phyloP scores from a whole-genome alignment of 2,329 filamentous ascomycete genomes.

The Scytalidium sp. region DNA sequence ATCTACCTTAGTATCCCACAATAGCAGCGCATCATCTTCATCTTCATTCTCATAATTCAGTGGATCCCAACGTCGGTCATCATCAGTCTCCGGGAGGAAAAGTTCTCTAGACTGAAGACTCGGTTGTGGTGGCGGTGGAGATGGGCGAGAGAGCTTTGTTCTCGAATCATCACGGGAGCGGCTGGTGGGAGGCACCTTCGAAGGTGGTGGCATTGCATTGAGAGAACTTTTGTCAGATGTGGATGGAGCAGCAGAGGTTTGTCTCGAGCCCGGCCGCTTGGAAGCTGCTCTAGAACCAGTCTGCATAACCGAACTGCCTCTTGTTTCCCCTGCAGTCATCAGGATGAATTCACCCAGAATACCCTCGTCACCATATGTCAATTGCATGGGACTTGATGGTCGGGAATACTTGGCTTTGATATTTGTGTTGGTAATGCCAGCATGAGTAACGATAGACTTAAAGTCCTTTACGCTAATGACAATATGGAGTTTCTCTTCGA shows the following conservation, averaged over 20 bases:
- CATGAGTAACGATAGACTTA: conserved; percentile 73
- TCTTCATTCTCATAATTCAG: conserved; percentile 58
- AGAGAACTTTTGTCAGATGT: conserved; percentile 19
- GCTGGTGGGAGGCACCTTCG: conserved; percentile 15
- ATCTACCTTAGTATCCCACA: conserved; percentile 70
- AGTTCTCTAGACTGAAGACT: conserved; percentile 64
- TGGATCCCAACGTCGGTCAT: conserved; percentile 72
- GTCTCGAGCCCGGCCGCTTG: conserved; percentile 23
- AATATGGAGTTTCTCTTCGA: conserved; percentile 74
- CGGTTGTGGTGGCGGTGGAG: conserved; percentile 51
- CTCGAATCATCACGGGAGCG: conserved; percentile 21
- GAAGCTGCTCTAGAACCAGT: conserved; percentile 19
- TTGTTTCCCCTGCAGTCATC: conserved; percentile 72
- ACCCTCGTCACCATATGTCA: conserved; percentile 67
- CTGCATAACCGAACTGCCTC: conserved; percentile 21
- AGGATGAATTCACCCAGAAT: conserved; percentile 74
- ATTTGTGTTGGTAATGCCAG: conserved; percentile 64
- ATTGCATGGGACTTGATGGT: conserved; percentile 68
- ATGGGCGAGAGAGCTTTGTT: conserved; percentile 40
- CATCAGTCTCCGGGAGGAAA: conserved; percentile 64
- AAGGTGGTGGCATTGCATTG: conserved; percentile 25
- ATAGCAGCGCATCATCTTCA: conserved; percentile 63
- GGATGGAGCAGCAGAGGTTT: conserved; percentile 22
- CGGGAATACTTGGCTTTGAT: conserved; percentile 68
- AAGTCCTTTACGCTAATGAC: conserved; percentile 83